Percentiles rank a stretch among this genome's conserved stretches.
Evolutionary conservation across 2,329 filamentous ascomycete species (phyloP).

Genomic region (Phoma sp.): DNA sequence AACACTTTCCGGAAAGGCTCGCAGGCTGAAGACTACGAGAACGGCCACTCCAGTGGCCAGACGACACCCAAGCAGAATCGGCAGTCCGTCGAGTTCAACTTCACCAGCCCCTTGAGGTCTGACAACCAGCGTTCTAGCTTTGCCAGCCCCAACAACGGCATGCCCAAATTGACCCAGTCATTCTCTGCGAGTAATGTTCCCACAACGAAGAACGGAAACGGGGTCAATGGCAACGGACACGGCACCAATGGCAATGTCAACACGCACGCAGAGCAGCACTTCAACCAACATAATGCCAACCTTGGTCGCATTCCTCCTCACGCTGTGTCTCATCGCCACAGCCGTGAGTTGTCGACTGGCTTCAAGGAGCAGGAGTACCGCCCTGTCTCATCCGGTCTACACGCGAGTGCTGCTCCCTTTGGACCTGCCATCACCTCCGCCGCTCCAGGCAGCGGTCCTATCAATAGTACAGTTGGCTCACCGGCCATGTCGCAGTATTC

Average conservation of each 20-base stretch:
- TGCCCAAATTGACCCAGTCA: constrained; percentile 81
- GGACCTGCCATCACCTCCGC: constrained; percentile 64
- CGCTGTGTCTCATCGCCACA: constrained; percentile 71
- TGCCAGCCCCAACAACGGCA: constrained; percentile 64
- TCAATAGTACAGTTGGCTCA: constrained; percentile 35
- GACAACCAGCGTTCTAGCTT: constrained; percentile 55
- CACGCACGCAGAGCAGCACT: constrained; percentile 64
- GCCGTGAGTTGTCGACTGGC: constrained; percentile 69
- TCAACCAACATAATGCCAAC: constrained; percentile 78
- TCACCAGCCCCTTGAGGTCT: constrained; percentile 36
- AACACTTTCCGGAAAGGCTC: constrained; percentile 56
- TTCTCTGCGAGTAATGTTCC: constrained; percentile 91
- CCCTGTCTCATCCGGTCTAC: constrained; percentile 74
- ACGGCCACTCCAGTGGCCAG: constrained; percentile 45
- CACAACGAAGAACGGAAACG: constrained; percentile 74
- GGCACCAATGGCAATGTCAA: constrained; percentile 35
- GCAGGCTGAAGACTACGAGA: constrained; percentile 48
- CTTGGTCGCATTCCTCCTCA: constrained; percentile 78
- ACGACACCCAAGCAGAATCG: constrained; percentile 55
- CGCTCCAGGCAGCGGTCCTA: constrained; percentile 26
- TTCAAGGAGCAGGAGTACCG: constrained; percentile 58
- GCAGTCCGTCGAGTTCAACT: constrained; percentile 57
- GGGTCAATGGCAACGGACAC: constrained; percentile 47
- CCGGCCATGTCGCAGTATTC: constrained; percentile 45
- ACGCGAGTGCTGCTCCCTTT: constrained; percentile 81